phyloP scores from a whole-genome alignment of 2,329 filamentous ascomycete genomes.

The Aspergillus awamori region DNA sequence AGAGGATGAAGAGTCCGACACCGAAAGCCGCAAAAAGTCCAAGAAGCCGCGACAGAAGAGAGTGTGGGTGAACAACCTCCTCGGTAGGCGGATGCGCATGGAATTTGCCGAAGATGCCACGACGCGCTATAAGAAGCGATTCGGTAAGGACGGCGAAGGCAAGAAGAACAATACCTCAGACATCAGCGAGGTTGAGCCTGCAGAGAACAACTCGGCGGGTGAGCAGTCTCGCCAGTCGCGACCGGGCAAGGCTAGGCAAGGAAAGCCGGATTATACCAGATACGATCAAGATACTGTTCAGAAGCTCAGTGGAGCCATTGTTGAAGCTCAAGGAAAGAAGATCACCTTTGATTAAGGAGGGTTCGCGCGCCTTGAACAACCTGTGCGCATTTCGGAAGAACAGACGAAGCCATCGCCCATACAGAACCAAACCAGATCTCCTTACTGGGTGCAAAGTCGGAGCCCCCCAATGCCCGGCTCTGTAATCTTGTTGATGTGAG shows the following conservation, averaged over 20 bases:
- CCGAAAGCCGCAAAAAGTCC: constrained; percentile 37
- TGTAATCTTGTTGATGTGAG: background rate
- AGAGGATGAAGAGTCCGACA: constrained; percentile 51
- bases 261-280: constrained; percentile 46
- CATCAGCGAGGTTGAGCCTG: constrained; percentile 13
- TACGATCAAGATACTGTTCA: constrained; percentile 57
- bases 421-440: background rate
- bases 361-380: background rate
- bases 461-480: background rate
- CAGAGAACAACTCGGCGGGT: constrained; percentile 27
- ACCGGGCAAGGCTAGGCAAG: constrained; percentile 28
- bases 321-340: constrained; percentile 78
- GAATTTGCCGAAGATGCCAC: constrained; percentile 93
- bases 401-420: background rate
- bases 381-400: background rate
- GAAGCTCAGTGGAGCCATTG: constrained; percentile 76
- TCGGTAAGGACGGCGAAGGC: constrained; percentile 68
- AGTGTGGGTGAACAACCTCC: constrained; percentile 84
- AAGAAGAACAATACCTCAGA: constrained; percentile 27
- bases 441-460: background rate
- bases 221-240: constrained; percentile 23
- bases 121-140: constrained; percentile 90
- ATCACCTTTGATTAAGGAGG: constrained; percentile 69
- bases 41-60: constrained; percentile 52
- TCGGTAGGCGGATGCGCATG: constrained; percentile 78